Percentiles rank a stretch among this genome's conserved stretches.
These are phyloP conservation scores for Adansonia digitata DNA, from an alignment of 345 rosid species.

Conservation along the genomic window DNA sequence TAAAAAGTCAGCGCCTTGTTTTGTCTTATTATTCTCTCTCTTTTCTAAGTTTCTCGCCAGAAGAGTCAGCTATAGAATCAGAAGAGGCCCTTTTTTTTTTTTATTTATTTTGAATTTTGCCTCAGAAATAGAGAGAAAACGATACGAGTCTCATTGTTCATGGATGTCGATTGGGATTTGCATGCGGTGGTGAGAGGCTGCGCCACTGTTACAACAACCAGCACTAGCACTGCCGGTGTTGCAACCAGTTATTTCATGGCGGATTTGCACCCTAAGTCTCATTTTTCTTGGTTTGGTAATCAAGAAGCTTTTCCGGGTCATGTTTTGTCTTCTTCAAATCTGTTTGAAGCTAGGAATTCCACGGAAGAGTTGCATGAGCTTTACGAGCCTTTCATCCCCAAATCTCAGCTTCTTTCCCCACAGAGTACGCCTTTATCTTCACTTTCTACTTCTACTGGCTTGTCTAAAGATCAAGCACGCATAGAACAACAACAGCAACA, in stretches of 20 bases:
- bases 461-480: conserved; percentile 24
- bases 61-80: conserved; percentile 28
- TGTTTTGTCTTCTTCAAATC: conserved; percentile 24
- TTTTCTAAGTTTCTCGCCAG: conserved; percentile 18
- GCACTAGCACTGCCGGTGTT: conserved; percentile 17
- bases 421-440: conserved; percentile 30
- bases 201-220: conserved; percentile 31
- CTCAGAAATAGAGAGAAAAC: conserved; percentile 1
- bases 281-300: conserved; percentile 15
- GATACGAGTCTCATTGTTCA: neutral
- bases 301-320: conserved; percentile 14
- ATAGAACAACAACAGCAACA: conserved; percentile 23
- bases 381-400: conserved; percentile 59
- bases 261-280: conserved; percentile 21
- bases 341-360: conserved; percentile 30
- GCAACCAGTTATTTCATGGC: conserved; percentile 14
- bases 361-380: conserved; percentile 68
- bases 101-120: no score
- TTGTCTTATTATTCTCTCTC: conserved; percentile 35
- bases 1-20: conserved; percentile 86
- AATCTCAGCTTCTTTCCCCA: conserved; percentile 30
- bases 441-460: conserved; percentile 33
- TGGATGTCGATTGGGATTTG: conserved; percentile 97
- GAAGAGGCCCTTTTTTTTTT: conserved; percentile 24
- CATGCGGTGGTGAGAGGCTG: conserved; percentile 90